Evolutionary conservation across 23 red algal genomes (phyloP).

Genomic region (Gracilaria vermiculophylla): DNA sequence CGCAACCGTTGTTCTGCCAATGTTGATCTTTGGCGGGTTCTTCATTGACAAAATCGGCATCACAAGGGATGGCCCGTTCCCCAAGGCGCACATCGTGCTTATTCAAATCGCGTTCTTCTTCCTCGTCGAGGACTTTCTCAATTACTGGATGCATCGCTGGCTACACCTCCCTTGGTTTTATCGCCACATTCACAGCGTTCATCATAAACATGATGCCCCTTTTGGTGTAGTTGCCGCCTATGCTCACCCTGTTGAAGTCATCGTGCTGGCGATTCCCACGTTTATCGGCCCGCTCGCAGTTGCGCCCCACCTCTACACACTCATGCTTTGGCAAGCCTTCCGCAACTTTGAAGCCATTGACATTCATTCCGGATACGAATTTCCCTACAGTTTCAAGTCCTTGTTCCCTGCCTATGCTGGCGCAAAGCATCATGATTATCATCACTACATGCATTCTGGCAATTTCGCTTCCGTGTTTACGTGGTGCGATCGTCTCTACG

Average conservation of each 20-base stretch:
- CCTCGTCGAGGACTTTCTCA: conserved; percentile 92
- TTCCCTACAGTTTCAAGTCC: conserved; percentile 68
- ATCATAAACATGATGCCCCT: conserved; percentile 86
- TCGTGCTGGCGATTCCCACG: conserved; percentile 82
- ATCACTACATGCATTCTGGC: conserved; percentile 95
- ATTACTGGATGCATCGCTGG: conserved; percentile 92
- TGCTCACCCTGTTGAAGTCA: conserved; percentile 89
- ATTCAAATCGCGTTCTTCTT: conserved; percentile 88
- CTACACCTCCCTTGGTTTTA: conserved; percentile 92
- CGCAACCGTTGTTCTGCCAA: conserved; percentile 21
- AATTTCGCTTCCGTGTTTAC: conserved; percentile 90
- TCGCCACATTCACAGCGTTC: conserved; percentile 79
- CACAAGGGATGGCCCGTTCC: conserved; percentile 38
- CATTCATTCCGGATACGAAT: conserved; percentile 91
- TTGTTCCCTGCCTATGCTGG: conserved; percentile 78
- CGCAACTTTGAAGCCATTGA: conserved; percentile 92
- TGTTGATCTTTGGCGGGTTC: conserved; percentile 31
- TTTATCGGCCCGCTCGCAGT: conserved; percentile 79
- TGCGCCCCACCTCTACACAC: conserved; percentile 88
- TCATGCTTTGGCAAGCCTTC: conserved; percentile 85
- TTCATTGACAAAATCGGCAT: conserved; percentile 32
- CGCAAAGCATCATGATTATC: conserved; percentile 93
- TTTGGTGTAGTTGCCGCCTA: conserved; percentile 86
- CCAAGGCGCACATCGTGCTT: conserved; percentile 35
- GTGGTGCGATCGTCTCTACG: conserved; percentile 76